Evolutionary conservation across 1,139 yeast genomes (phyloP).

Genomic region (Debaryomyces sp.): DNA sequence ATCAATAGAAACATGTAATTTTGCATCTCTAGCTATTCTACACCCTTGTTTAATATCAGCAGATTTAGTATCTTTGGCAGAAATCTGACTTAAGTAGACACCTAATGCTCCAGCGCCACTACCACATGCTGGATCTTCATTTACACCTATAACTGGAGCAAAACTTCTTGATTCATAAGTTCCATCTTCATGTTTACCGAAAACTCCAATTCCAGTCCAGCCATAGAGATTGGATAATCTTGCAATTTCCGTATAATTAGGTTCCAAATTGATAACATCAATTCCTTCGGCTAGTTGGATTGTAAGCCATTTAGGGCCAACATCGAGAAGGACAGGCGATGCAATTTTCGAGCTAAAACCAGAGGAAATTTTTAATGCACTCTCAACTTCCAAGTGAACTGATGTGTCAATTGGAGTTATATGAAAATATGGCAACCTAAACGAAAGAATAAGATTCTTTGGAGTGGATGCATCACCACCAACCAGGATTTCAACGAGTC

Average conservation of each 20-base stretch:
- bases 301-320: conserved; percentile 49
- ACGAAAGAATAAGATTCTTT: conserved; percentile 14
- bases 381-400: conserved; percentile 19
- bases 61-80: conserved; percentile 7
- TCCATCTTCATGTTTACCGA: conserved; percentile 30
- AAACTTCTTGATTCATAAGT: conserved; percentile 40
- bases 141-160: conserved; percentile 34
- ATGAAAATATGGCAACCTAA: conserved; percentile 27
- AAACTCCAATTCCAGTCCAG: conserved; percentile 37
- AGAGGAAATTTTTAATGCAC: conserved; percentile 19
- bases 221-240: conserved; percentile 19
- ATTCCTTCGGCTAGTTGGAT: conserved; percentile 29
- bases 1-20: conserved; percentile 21
- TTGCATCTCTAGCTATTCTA: conserved; percentile 35
- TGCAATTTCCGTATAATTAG: conserved; percentile 27
- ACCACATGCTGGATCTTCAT: conserved; percentile 58
- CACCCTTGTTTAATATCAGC: conserved; percentile 35
- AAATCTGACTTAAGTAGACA: conserved; percentile 20
- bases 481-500: conserved; percentile 36
- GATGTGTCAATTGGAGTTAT: conserved; percentile 22
- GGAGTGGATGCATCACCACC: conserved; percentile 15
- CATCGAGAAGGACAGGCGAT: conserved; percentile 27
- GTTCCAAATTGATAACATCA: conserved; percentile 29
- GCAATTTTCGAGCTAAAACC: conserved; percentile 12
- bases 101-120: conserved; percentile 47